These are phyloP conservation scores for Tulasnella sp. DNA, from an alignment of 768 basidiomycete genomes.

Conservation along the genomic window DNA sequence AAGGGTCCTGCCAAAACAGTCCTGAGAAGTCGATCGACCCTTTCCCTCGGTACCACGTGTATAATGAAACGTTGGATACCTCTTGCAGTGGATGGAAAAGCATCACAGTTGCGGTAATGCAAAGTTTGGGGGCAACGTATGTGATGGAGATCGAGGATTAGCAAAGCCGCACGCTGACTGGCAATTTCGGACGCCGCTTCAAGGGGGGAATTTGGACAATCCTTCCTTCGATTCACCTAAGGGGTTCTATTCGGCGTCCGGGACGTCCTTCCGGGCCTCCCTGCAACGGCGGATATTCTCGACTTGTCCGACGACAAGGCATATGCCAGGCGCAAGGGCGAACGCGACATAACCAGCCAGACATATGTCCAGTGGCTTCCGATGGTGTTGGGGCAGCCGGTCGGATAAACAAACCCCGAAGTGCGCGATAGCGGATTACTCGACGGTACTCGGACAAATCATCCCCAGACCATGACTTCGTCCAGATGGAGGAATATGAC, in stretches of 20 bases:
- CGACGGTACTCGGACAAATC: background rate
- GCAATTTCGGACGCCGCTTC: no score
- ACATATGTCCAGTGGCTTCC: background rate
- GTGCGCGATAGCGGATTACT: conserved; percentile 4
- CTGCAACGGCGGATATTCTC: conserved; percentile 6
- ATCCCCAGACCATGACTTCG: conserved; percentile 2
- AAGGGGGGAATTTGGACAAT: background rate
- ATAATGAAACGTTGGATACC: background rate
- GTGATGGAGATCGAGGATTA: background rate
- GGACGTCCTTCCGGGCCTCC: background rate
- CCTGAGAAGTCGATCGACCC: background rate
- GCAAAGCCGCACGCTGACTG: background rate
- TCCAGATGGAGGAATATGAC: background rate
- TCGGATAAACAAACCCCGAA: conserved; percentile 8
- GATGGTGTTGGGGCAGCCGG: background rate
- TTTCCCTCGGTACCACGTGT: background rate
- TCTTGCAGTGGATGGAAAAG: background rate
- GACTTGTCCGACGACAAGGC: background rate
- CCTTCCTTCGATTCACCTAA: background rate
- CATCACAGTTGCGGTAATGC: background rate
- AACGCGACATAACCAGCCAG: background rate
- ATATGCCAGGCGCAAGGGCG: background rate
- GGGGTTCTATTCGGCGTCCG: conserved; percentile 10
- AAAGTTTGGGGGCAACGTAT: background rate
- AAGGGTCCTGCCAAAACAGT: background rate